Evolutionary conservation across 768 basidiomycete species (phyloP).

Genomic region (Leccinum uliginosum): DNA sequence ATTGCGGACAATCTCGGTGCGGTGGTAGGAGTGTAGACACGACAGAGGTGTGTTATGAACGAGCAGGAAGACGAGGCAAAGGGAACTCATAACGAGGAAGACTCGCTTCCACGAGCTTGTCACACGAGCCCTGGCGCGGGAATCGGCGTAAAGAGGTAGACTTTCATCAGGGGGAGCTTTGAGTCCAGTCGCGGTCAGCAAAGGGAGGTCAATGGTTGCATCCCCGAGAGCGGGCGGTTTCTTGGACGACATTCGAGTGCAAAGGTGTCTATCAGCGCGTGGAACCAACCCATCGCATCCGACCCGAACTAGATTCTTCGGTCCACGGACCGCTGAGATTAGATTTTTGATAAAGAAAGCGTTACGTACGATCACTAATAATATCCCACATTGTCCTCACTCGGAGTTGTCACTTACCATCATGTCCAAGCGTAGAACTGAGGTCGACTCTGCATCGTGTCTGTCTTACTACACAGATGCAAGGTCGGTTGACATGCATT

Average conservation of each 20-base stretch:
- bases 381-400: no score
- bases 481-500: slow-evolving; percentile 8
- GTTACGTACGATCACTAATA: no score
- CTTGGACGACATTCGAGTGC: slow-evolving; percentile 6
- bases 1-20: slow-evolving; percentile 33
- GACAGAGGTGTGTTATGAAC: neutral
- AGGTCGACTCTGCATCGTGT: slow-evolving; percentile 12
- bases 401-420: neutral
- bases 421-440: slow-evolving; percentile 4
- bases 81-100: slow-evolving; percentile 6
- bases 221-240: neutral
- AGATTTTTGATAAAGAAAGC: no score
- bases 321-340: no score
- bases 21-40: neutral
- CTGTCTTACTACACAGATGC: slow-evolving; percentile 6
- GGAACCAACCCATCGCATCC: no score
- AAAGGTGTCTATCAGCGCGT: neutral
- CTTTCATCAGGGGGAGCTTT: neutral
- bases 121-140: neutral
- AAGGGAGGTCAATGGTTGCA: neutral
- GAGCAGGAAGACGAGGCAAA: slow-evolving; percentile 14
- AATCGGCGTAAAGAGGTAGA: slow-evolving; percentile 19
- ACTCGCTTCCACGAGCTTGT: slow-evolving; percentile 11
- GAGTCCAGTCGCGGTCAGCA: neutral
- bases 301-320: no score